These are phyloP conservation scores for Malus hybrid DNA, from an alignment of 331 rosid species.

Conservation along the genomic window DNA sequence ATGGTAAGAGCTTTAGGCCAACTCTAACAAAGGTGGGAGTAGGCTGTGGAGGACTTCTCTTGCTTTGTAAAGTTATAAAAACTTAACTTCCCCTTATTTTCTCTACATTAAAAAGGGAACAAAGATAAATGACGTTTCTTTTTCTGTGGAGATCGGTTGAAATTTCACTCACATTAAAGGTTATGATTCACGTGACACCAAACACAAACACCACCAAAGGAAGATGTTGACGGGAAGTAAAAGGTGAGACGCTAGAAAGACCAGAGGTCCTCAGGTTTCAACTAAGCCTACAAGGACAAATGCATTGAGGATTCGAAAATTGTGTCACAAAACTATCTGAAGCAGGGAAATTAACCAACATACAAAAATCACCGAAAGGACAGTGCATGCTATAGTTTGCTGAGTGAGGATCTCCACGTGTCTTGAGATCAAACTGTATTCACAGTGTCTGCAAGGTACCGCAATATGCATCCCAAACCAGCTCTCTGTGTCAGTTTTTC, in stretches of 20 bases:
- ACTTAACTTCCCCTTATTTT: not conserved
- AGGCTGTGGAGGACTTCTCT: too few relatives aligned
- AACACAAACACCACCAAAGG: not conserved
- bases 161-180: not conserved
- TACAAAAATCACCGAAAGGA: not conserved
- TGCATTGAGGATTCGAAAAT: not conserved
- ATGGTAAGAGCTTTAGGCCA: too few relatives aligned
- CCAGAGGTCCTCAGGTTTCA: not conserved
- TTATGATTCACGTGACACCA: too few relatives aligned
- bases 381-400: not conserved
- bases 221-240: not conserved
- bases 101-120: not conserved
- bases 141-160: not conserved
- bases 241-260: not conserved
- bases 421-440: constrained; percentile 54
- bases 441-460: constrained; percentile 69
- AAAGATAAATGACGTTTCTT: not conserved
- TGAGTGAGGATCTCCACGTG: not conserved
- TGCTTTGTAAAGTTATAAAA: too few relatives aligned
- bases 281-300: not conserved
- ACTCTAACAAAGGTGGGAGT: too few relatives aligned
- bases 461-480: constrained; percentile 92
- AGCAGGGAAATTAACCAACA: not conserved
- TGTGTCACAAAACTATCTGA: not conserved
- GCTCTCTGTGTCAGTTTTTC: constrained; percentile 87